Conservation (phyloP, 495 filamentous ascomycete genomes). For the Aspergillus ellipticus region DNA sequence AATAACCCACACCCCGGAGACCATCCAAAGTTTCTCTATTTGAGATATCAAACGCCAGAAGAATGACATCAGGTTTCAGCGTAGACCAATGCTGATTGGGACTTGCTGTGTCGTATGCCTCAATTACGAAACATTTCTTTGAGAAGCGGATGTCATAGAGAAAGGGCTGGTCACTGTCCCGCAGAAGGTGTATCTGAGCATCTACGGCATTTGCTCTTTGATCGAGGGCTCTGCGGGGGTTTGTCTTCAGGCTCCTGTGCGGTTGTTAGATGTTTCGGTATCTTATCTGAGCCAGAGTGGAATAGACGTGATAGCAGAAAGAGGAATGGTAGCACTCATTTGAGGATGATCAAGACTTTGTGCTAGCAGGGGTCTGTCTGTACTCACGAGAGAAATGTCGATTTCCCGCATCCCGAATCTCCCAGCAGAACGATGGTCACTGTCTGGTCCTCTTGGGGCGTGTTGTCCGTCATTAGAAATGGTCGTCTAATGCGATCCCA, state of each 20-base stretch:
- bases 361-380: not conserved
- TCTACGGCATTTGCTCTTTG: constrained; percentile 8
- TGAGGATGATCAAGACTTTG: not conserved
- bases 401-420: constrained; percentile 78
- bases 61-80: constrained; percentile 65
- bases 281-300: not conserved
- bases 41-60: constrained; percentile 80
- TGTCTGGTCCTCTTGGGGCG: constrained; percentile 16
- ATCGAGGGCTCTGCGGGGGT: constrained; percentile 9
- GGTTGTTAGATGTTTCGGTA: not conserved
- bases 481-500: not conserved
- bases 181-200: constrained; percentile 41
- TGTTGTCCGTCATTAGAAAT: constrained; percentile 9
- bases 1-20: constrained; percentile 53
- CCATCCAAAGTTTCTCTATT: constrained; percentile 61
- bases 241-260: constrained; percentile 27
- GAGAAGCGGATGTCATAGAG: constrained; percentile 70
- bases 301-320: not conserved
- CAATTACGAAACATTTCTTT: constrained; percentile 64
- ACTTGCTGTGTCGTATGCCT: constrained; percentile 75
- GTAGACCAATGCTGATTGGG: constrained; percentile 70
- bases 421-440: constrained; percentile 76
- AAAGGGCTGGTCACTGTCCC: constrained; percentile 79
- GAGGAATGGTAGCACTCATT: no score
- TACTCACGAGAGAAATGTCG: constrained; percentile 83